These are phyloP conservation scores for Rhizopogon vinicolor DNA, from an alignment of 768 basidiomycete species.

Conservation along the genomic window DNA sequence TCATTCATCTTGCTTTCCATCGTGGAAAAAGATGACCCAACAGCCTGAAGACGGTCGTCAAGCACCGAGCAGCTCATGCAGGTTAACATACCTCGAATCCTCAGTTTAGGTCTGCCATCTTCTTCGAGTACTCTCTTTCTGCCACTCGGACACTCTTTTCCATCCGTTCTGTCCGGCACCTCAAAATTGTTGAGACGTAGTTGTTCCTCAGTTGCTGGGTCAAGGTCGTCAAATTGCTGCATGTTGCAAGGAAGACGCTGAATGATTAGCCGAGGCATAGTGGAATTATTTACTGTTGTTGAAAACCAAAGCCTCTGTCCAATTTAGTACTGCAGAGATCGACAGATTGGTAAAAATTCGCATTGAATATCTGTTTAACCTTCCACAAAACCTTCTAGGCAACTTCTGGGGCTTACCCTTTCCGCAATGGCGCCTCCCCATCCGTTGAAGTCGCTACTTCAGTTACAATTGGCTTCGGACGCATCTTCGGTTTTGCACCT, in stretches of 20 bases:
- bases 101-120: slow-evolving; percentile 87
- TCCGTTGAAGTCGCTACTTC: slow-evolving; percentile 60
- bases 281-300: slow-evolving; percentile 26
- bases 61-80: not conserved
- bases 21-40: slow-evolving; percentile 79
- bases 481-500: slow-evolving; percentile 52
- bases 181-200: slow-evolving; percentile 52
- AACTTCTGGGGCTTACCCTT: not conserved
- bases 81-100: slow-evolving; percentile 78
- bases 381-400: too few relatives aligned
- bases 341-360: too few relatives aligned
- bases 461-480: slow-evolving; percentile 71
- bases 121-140: slow-evolving; percentile 91
- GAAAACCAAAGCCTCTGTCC: slow-evolving; percentile 17
- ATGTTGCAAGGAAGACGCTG: slow-evolving; percentile 8
- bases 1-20: slow-evolving; percentile 92
- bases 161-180: slow-evolving; percentile 81
- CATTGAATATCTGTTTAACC: too few relatives aligned
- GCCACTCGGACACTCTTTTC: slow-evolving; percentile 87
- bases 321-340: not conserved
- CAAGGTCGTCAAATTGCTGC: slow-evolving; percentile 32
- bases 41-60: slow-evolving; percentile 48
- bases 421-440: slow-evolving; percentile 41
- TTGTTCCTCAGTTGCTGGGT: slow-evolving; percentile 50
- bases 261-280: slow-evolving; percentile 4